Base-by-base conservation (phyloP, 2,329 filamentous ascomycete genomes). In the Hymenoscyphus fraxineus region DNA sequence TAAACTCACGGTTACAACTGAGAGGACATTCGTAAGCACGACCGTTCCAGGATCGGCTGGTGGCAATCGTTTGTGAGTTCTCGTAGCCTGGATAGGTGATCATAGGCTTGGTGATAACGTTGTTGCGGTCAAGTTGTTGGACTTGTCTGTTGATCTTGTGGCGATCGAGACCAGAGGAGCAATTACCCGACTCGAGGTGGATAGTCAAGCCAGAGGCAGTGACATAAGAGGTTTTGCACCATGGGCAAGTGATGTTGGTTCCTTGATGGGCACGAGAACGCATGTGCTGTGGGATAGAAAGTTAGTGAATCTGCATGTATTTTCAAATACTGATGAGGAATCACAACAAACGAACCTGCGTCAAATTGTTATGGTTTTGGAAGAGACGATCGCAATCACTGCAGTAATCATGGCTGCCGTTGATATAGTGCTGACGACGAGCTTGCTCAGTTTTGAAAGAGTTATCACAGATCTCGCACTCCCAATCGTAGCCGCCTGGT, bases 191-290 rank as follows among this genome's bases (percentile, higher is more conserved):
- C n/a, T 82, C 81, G 0, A 70, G 74, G 67, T 89, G 87, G 0
- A 89, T 89, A 84, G 70, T 86, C 78, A 88, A 68, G 3, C 84
- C 86, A 0, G 81, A 83, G 1, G 85, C 83, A 0, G 81, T 81
- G 10, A 79, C 75, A 66, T 78, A 84, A 2, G 9, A 35, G 1
- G 58, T 65, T 41, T 76, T 71, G 74, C 87, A 89, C 70, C 85
- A 88, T 0, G 82, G 85, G 60, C 87, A 90, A 0, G 54, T 0
- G 7, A 86, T 72, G 1, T 73, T 73, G 0, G 58, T 64, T 62
- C 80, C 80, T 0, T 77, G 76, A 69, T 89, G 86, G 57, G 73
- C 70, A 5, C 75, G 76, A 0, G 84, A 87, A 32, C 81, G 82
- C 2, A 84, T 76, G 66, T 89, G 86, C 85, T 88, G 9, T 12